phyloP scores from a whole-genome alignment of 495 filamentous ascomycete species.

The Tuber borchii region DNA sequence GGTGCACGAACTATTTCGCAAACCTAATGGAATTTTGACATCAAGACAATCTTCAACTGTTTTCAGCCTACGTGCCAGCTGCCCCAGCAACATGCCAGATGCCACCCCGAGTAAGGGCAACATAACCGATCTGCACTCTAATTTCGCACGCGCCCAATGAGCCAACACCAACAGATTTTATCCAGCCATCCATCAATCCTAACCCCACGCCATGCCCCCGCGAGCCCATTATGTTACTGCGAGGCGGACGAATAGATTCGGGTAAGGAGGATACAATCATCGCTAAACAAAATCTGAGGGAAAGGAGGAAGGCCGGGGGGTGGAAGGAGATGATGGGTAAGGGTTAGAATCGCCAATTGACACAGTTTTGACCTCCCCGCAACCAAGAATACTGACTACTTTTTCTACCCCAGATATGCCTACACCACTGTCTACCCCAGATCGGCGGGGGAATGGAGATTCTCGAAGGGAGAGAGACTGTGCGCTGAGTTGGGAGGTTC shows the following conservation, averaged over 20 bases:
- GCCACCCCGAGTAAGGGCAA: background rate
- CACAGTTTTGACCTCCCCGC: background rate
- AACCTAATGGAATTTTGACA: background rate
- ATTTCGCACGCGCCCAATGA: background rate
- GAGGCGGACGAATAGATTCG: slow-evolving; percentile 2
- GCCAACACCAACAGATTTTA: background rate
- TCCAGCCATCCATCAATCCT: background rate
- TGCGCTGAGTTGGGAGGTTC: background rate
- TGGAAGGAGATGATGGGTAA: slow-evolving; percentile 1
- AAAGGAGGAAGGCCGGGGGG: slow-evolving; percentile 1
- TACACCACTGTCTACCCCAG: slow-evolving; percentile 6
- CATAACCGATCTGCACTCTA: background rate
- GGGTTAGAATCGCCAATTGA: background rate
- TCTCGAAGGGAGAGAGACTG: background rate
- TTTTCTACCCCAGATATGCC: slow-evolving; percentile 8
- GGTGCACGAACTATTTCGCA: background rate
- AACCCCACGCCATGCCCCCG: background rate
- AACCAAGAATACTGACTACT: background rate
- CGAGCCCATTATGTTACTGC: background rate
- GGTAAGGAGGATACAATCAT: slow-evolving; percentile 18
- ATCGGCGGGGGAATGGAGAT: background rate
- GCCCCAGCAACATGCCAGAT: background rate
- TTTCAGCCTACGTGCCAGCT: background rate
- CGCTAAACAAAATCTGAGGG: background rate
- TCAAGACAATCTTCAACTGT: background rate